phyloP scores from a whole-genome alignment of 805 yeast genomes.

The Tetrapisispora fleetii region DNA sequence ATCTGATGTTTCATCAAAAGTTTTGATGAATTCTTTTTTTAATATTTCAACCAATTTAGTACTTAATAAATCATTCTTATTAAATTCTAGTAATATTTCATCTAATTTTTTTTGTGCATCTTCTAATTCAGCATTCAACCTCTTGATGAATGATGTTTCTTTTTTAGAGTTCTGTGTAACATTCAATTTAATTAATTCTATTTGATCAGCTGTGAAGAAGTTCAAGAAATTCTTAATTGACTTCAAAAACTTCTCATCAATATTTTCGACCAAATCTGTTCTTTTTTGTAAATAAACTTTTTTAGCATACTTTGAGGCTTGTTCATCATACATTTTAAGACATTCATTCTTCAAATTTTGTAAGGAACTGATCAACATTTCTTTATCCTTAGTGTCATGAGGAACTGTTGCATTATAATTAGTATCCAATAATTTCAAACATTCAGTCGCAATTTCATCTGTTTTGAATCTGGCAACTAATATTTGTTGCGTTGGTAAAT shows the following conservation, averaged over 20 bases:
- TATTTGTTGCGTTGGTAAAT: slow-evolving; percentile 92
- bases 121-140: slow-evolving; percentile 5
- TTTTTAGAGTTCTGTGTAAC: slow-evolving; percentile 25
- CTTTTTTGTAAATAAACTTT: slow-evolving; percentile 61
- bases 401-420: slow-evolving; percentile 27
- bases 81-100: slow-evolving; percentile 1
- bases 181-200: slow-evolving; percentile 23
- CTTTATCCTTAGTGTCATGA: slow-evolving; percentile 21
- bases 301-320: slow-evolving; percentile 67
- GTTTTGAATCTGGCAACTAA: slow-evolving; percentile 91
- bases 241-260: slow-evolving; percentile 38
- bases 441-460: slow-evolving; percentile 65
- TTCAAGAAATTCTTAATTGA: slow-evolving; percentile 36
- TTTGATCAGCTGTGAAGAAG: slow-evolving; percentile 28
- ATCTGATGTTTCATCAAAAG: slow-evolving; percentile 20
- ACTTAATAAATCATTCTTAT: slow-evolving; percentile 14
- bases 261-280: slow-evolving; percentile 35
- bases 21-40: slow-evolving; percentile 1
- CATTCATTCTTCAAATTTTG: slow-evolving; percentile 36
- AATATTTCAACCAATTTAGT: not conserved
- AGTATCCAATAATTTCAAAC: slow-evolving; percentile 36
- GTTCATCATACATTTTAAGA: slow-evolving; percentile 47
- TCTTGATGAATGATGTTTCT: slow-evolving; percentile 23
- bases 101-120: not conserved
- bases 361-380: slow-evolving; percentile 35